These are phyloP conservation scores for Tuber aestivum DNA, from an alignment of 495 filamentous ascomycete species.

Conservation along the genomic window DNA sequence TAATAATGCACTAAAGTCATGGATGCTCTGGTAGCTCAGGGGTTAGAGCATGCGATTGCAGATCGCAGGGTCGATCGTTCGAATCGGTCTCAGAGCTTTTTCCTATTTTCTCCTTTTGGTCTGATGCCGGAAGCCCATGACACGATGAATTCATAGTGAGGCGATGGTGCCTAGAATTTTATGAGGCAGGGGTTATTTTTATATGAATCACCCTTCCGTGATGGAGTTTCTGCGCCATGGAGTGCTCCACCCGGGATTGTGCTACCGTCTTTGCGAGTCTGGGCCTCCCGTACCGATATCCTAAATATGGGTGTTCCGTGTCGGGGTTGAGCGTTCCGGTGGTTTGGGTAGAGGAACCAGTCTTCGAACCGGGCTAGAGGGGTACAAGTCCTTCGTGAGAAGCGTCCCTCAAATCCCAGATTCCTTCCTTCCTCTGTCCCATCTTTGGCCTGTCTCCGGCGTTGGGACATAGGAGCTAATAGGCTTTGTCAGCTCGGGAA, in stretches of 20 bases:
- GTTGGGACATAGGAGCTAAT: background rate
- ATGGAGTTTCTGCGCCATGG: background rate
- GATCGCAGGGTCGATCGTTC: conserved; percentile 35
- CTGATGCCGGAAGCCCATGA: background rate
- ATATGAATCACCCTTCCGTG: background rate
- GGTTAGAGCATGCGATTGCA: conserved; percentile 37
- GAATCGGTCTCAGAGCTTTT: conserved; percentile 33
- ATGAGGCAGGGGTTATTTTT: background rate
- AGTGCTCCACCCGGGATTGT: background rate
- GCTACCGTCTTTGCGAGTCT: background rate
- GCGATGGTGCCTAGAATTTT: background rate
- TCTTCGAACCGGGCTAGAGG: background rate
- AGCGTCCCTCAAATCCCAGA: background rate
- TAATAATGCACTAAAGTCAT: background rate
- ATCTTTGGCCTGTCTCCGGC: background rate
- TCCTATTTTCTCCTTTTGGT: background rate
- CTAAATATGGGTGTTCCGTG: background rate
- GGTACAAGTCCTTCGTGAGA: background rate
- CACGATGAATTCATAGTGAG: background rate
- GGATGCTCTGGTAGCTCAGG: conserved; percentile 30
- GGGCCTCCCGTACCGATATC: background rate
- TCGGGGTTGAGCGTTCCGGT: background rate
- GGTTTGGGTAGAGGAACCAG: background rate
- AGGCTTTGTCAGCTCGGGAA: background rate
- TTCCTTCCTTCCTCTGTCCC: background rate